Evolutionary conservation across 2,329 filamentous ascomycete genomes (phyloP).

Genomic region (Gyromitra esculenta): DNA sequence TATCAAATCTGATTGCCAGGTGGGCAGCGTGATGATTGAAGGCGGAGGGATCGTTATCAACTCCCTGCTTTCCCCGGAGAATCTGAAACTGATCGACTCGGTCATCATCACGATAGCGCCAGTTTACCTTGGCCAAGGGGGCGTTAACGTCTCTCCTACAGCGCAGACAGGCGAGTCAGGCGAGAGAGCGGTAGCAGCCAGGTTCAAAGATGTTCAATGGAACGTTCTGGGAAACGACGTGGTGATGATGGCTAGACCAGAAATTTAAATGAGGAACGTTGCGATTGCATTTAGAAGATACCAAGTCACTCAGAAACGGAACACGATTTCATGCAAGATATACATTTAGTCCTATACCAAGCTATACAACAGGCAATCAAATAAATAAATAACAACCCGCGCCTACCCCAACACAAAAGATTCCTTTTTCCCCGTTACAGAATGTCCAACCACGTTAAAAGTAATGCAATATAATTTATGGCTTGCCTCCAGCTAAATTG

Average conservation of each 20-base stretch:
- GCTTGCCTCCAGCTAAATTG: conserved; percentile 51
- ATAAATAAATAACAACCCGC: conserved; percentile 22
- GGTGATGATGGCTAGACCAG: conserved; percentile 77
- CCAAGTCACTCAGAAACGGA: background rate
- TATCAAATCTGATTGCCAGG: conserved; percentile 68
- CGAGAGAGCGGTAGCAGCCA: conserved; percentile 69
- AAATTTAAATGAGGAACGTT: conserved; percentile 12
- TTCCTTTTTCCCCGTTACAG: conserved; percentile 9
- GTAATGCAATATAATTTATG: conserved; percentile 18
- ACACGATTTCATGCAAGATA: conserved; percentile 3
- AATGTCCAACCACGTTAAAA: conserved; percentile 12
- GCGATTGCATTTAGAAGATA: background rate
- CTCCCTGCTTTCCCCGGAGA: conserved; percentile 73
- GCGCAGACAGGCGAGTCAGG: conserved; percentile 66
- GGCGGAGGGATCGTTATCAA: conserved; percentile 87
- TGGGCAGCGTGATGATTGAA: conserved; percentile 89
- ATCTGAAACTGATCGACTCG: conserved; percentile 73
- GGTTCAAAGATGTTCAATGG: conserved; percentile 76
- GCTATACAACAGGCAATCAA: conserved; percentile 30
- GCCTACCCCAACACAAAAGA: conserved; percentile 29
- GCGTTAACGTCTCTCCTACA: conserved; percentile 79
- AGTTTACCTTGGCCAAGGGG: conserved; percentile 84
- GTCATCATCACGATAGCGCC: conserved; percentile 91
- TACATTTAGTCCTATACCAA: conserved; percentile 17
- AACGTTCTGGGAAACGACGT: conserved; percentile 82